Percentiles rank a stretch among this genome's conserved stretches.
Evolutionary conservation across 2,329 filamentous ascomycete genomes (phyloP).

Genomic region (Calonectria leucothoes): DNA sequence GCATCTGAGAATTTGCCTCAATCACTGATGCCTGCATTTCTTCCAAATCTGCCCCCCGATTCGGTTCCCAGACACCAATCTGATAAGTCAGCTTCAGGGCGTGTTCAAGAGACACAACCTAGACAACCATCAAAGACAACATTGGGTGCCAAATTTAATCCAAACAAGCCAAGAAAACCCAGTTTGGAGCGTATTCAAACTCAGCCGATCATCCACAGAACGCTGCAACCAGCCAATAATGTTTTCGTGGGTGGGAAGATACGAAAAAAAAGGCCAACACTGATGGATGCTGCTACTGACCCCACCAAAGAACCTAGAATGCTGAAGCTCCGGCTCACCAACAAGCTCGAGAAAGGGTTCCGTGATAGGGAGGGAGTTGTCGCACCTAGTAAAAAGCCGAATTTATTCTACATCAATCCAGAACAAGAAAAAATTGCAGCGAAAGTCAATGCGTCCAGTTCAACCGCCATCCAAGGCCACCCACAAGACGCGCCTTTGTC

Average conservation of each 20-base stretch:
- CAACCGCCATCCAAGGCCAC: not conserved
- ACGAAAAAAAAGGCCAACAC: slow-evolving; percentile 48
- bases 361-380: slow-evolving; percentile 57
- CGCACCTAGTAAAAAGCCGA: slow-evolving; percentile 48
- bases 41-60: not conserved
- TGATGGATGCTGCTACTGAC: slow-evolving; percentile 56
- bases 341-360: slow-evolving; percentile 55
- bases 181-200: slow-evolving; percentile 11
- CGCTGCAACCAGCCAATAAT: slow-evolving; percentile 46
- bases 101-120: not conserved
- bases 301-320: slow-evolving; percentile 53
- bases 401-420: slow-evolving; percentile 46
- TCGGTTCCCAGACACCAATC: not conserved
- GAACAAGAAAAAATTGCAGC: slow-evolving; percentile 14
- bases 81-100: not conserved
- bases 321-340: slow-evolving; percentile 50
- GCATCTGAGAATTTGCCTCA: not conserved
- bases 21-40: not conserved
- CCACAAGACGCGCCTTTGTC: slow-evolving; percentile 16
- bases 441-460: not conserved
- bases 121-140: not conserved
- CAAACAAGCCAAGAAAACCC: not conserved
- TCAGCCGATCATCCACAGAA: slow-evolving; percentile 11
- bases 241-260: slow-evolving; percentile 59
- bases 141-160: slow-evolving; percentile 14